Conservation (phyloP, 2,329 filamentous ascomycete species). For the Plectosphaerella plurivora region DNA sequence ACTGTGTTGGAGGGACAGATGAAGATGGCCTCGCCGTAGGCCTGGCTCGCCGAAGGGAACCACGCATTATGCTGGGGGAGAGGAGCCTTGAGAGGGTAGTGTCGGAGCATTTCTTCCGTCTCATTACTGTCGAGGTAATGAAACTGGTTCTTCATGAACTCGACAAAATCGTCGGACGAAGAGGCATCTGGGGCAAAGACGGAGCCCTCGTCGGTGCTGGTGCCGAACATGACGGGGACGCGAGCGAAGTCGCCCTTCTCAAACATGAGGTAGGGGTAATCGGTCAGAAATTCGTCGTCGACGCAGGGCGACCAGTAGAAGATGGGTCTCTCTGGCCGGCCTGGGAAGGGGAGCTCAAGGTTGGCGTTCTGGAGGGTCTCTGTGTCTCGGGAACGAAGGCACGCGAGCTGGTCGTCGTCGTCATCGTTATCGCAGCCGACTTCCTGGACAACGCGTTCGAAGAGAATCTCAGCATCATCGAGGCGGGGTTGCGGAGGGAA, state of each 20-base stretch:
- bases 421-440: slow-evolving; percentile 27
- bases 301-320: slow-evolving; percentile 50
- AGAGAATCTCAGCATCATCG: slow-evolving; percentile 43
- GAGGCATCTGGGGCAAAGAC: slow-evolving; percentile 35
- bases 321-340: slow-evolving; percentile 25
- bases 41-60: slow-evolving; percentile 36
- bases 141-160: slow-evolving; percentile 43
- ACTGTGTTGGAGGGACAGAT: slow-evolving; percentile 36
- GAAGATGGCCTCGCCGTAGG: slow-evolving; percentile 42
- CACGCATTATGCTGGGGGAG: slow-evolving; percentile 34
- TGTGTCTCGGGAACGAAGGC: slow-evolving; percentile 32
- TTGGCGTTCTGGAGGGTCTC: slow-evolving; percentile 36
- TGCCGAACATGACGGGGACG: slow-evolving; percentile 41
- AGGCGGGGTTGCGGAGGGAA: slow-evolving; percentile 42
- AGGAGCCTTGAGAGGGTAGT: slow-evolving; percentile 31
- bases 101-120: slow-evolving; percentile 25
- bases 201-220: slow-evolving; percentile 41
- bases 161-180: slow-evolving; percentile 24
- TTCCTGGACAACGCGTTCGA: slow-evolving; percentile 28
- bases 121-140: slow-evolving; percentile 33
- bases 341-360: slow-evolving; percentile 32
- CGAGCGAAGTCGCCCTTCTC: slow-evolving; percentile 31
- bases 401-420: slow-evolving; percentile 27
- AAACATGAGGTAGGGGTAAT: slow-evolving; percentile 36
- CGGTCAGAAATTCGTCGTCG: slow-evolving; percentile 40